Conservation (phyloP, 306 rosid genomes). For the Vigna trinervia region DNA sequence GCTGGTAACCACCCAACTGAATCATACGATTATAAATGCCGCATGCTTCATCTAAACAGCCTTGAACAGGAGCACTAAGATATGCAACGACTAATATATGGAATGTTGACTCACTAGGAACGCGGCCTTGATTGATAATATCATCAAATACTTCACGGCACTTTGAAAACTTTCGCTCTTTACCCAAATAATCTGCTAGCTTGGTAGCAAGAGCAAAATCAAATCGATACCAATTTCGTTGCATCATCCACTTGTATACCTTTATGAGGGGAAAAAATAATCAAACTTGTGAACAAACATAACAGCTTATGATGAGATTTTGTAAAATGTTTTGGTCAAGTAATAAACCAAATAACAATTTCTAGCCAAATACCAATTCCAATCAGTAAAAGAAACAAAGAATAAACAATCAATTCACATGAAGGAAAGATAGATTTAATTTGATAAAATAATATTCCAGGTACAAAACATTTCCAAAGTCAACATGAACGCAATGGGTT, state of each 20-base stretch:
- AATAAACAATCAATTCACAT: constrained; percentile 23
- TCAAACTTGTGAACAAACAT: constrained; percentile 17
- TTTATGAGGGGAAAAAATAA: constrained; percentile 26
- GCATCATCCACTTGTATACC: constrained; percentile 99
- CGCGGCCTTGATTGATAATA: constrained; percentile 87
- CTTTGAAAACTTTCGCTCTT: constrained; percentile 83
- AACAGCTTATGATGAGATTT: constrained; percentile 24
- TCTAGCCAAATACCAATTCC: constrained; percentile 19
- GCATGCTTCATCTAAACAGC: constrained; percentile 91
- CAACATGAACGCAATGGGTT: not conserved
- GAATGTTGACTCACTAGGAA: constrained; percentile 91
- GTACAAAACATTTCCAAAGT: not conserved
- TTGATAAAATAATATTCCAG: constrained; percentile 14
- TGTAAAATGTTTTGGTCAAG: constrained; percentile 12
- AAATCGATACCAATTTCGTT: constrained; percentile 77
- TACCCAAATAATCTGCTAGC: constrained; percentile 93
- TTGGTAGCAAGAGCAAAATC: constrained; percentile 88
- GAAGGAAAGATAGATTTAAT: constrained; percentile 10
- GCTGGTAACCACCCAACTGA: constrained; percentile 93
- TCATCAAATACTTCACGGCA: constrained; percentile 93
- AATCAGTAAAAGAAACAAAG: constrained; percentile 1
- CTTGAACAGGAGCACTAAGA: constrained; percentile 80
- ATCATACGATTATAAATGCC: constrained; percentile 85
- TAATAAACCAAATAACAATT: constrained; percentile 30
- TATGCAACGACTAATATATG: constrained; percentile 88